Conservation (phyloP, 441 rosid genomes). For the Arabidopsis lyrata region DNA sequence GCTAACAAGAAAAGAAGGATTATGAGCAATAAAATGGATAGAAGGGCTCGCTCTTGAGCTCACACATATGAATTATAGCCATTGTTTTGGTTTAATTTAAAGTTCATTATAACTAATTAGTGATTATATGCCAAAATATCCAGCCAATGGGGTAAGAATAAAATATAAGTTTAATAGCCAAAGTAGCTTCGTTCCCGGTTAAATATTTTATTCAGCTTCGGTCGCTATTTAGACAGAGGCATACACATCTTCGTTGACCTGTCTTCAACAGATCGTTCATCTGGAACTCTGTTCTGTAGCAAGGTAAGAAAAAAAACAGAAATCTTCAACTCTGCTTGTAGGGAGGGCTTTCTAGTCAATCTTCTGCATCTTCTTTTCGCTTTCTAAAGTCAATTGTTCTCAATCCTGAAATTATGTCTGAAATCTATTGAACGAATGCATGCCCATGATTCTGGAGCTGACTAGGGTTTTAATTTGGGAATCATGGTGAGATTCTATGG, state of each 20-base stretch:
- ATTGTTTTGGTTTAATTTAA: too few relatives aligned
- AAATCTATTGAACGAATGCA: background rate
- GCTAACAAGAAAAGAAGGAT: constrained; percentile 82
- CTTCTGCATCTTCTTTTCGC: background rate
- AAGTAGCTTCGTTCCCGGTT: background rate
- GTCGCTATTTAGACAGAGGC: background rate
- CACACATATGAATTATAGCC: too few relatives aligned
- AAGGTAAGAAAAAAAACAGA: constrained; percentile 1
- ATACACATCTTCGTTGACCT: constrained; percentile 2
- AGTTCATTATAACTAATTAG: too few relatives aligned
- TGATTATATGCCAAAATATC: background rate
- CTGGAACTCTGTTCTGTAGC: background rate
- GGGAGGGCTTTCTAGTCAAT: constrained; percentile 7
- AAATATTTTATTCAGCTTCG: background rate
- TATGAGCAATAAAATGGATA: constrained; percentile 43
- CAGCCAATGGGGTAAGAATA: background rate
- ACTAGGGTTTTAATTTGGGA: background rate
- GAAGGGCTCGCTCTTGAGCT: constrained; percentile 32
- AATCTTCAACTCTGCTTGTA: constrained; percentile 12
- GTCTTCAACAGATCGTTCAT: background rate
- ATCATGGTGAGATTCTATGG: background rate
- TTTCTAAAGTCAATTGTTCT: background rate
- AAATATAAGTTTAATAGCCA: background rate
- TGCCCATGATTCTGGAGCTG: background rate
- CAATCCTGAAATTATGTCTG: background rate